These are phyloP conservation scores for Oidiodendron maius DNA, from an alignment of 495 filamentous ascomycete species.

Conservation along the genomic window DNA sequence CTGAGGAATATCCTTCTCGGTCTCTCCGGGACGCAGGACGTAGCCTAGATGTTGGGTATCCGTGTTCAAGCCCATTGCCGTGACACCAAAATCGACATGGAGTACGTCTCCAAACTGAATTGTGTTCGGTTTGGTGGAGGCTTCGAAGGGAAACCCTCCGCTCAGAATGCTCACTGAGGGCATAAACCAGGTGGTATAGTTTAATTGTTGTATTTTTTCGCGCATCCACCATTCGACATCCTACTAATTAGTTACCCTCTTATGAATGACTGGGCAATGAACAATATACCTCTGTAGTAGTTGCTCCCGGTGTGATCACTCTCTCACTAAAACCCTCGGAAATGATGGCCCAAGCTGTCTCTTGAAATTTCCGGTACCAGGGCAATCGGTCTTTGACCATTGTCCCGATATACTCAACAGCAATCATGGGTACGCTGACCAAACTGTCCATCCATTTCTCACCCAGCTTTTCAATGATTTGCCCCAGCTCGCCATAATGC, in stretches of 20 bases:
- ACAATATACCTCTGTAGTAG: constrained; percentile 32
- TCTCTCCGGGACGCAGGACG: constrained; percentile 35
- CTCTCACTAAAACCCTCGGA: constrained; percentile 37
- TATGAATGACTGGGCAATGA: neutral
- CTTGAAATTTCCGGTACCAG: constrained; percentile 37
- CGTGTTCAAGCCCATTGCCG: constrained; percentile 40
- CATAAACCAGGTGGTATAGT: constrained; percentile 45
- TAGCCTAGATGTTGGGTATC: constrained; percentile 44
- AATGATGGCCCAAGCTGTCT: constrained; percentile 43
- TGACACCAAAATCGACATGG: constrained; percentile 42
- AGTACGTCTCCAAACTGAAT: constrained; percentile 37
- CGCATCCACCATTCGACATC: constrained; percentile 45
- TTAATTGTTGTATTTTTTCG: constrained; percentile 35
- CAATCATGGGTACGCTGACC: constrained; percentile 33
- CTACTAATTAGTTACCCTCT: too few relatives aligned
- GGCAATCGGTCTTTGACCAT: constrained; percentile 30
- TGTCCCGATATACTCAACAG: constrained; percentile 37
- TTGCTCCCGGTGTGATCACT: constrained; percentile 33
- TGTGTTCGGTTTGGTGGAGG: constrained; percentile 10
- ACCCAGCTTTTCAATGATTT: constrained; percentile 26
- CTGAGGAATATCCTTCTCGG: constrained; percentile 30
- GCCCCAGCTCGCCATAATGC: constrained; percentile 36
- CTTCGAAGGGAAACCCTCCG: neutral
- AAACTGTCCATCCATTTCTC: constrained; percentile 29
- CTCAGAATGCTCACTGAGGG: constrained; percentile 35